Conservation (phyloP, 2,329 filamentous ascomycete genomes). For the Orbilia brochopaga region DNA sequence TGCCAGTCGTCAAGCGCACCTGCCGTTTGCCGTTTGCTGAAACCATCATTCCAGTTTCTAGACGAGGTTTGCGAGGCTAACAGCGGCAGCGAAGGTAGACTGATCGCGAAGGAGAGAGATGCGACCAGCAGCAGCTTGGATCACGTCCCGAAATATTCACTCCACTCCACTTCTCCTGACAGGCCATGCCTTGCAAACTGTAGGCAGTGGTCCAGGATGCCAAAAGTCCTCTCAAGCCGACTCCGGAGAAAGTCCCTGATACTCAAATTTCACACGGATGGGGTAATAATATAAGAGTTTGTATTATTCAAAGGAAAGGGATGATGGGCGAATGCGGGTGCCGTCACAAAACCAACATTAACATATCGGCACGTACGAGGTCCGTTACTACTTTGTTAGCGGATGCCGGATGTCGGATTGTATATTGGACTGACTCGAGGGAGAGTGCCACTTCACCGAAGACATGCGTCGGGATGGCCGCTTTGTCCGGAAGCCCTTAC, state of each 20-base stretch:
- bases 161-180: conserved; percentile 2
- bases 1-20: conserved; percentile 25
- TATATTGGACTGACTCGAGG: background rate
- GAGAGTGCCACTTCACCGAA: too few relatives aligned
- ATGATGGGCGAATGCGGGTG: too few relatives aligned
- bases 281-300: background rate
- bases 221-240: conserved; percentile 20
- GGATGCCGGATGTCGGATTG: background rate
- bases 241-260: conserved; percentile 33
- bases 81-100: background rate
- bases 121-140: background rate
- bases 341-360: background rate
- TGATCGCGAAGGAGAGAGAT: background rate
- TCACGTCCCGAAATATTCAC: conserved; percentile 9
- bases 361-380: too few relatives aligned
- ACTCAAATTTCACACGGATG: conserved; percentile 30
- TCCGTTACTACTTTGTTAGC: too few relatives aligned
- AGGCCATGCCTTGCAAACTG: background rate
- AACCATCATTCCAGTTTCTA: conserved; percentile 19
- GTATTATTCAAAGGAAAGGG: too few relatives aligned
- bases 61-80: background rate
- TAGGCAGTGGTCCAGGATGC: background rate
- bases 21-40: conserved; percentile 38
- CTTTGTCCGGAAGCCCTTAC: conserved; percentile 8
- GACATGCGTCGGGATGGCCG: background rate